A percentile compares a stretch with the other conserved stretches of the same genome.
Conservation (phyloP, 129 eudicot species). For the Flaveria linearis region DNA sequence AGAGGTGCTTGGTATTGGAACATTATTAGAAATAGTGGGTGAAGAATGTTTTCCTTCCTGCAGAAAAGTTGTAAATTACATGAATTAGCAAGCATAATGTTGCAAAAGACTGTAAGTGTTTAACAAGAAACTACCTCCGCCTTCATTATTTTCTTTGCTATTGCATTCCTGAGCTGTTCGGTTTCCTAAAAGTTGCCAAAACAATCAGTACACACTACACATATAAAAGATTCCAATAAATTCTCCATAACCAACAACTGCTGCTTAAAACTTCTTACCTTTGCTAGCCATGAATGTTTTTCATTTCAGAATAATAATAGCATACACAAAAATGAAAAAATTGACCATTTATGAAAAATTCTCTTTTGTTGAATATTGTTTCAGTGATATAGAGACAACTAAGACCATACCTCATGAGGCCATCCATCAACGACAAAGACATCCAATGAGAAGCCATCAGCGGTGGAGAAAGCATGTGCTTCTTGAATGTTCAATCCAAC, state of each 20-base stretch:
- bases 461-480: slow-evolving; percentile 86
- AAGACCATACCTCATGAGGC: slow-evolving; percentile 67
- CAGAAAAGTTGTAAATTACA: slow-evolving; percentile 11
- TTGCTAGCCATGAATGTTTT: background rate
- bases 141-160: slow-evolving; percentile 51
- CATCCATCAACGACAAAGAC: slow-evolving; percentile 92
- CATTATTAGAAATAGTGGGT: slow-evolving; percentile 27
- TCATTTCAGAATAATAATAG: background rate
- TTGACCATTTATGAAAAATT: background rate
- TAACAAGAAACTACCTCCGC: slow-evolving; percentile 47
- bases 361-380: background rate
- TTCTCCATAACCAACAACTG: background rate
- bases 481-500: slow-evolving; percentile 82
- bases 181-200: slow-evolving; percentile 55
- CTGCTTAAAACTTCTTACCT: background rate
- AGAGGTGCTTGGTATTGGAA: slow-evolving; percentile 23
- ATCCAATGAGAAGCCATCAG: slow-evolving; percentile 85
- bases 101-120: slow-evolving; percentile 1
- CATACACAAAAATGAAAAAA: background rate
- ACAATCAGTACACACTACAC: slow-evolving; percentile 28
- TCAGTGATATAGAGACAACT: slow-evolving; percentile 2
- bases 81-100: background rate
- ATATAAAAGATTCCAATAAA: background rate
- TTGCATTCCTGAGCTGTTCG: slow-evolving; percentile 54
- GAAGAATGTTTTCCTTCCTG: slow-evolving; percentile 44